Evolutionary conservation across 1,284 basidiomycete species (phyloP).

Genomic region (Ustilago trichophora): DNA sequence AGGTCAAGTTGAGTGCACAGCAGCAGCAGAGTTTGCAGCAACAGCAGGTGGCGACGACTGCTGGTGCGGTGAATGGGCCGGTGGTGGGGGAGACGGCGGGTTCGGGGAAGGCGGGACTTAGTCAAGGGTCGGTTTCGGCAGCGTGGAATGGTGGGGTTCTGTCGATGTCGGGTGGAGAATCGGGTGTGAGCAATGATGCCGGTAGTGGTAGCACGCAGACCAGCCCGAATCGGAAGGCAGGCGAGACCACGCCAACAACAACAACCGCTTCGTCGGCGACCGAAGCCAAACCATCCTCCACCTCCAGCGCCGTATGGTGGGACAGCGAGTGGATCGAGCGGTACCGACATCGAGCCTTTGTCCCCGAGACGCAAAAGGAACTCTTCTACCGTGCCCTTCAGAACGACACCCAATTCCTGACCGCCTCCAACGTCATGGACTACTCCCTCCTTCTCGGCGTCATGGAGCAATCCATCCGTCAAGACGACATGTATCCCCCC

Average conservation of each 20-base stretch:
- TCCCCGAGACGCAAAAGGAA: conserved; percentile 52
- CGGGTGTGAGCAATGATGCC: not conserved
- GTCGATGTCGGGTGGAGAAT: not conserved
- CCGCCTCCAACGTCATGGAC: conserved; percentile 60
- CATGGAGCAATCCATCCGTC: conserved; percentile 35
- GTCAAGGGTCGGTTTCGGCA: conserved; percentile 22
- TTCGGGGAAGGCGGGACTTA: conserved; percentile 13
- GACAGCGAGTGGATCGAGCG: conserved; percentile 52
- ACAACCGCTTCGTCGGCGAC: no score
- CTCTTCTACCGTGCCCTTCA: conserved; percentile 48
- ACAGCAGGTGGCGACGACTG: conserved; percentile 1
- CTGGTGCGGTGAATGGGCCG: conserved; percentile 12
- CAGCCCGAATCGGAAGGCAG: conserved; percentile 8
- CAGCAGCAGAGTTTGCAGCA: no score
- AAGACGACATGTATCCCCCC: conserved; percentile 37
- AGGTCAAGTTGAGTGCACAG: conserved; percentile 44
- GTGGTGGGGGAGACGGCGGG: conserved; percentile 27
- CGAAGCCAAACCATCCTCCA: conserved; percentile 10
- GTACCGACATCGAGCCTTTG: conserved; percentile 49
- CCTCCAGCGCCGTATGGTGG: conserved; percentile 46
- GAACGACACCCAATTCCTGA: conserved; percentile 58
- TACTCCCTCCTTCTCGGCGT: conserved; percentile 62
- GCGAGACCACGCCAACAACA: no score
- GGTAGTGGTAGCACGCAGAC: no score
- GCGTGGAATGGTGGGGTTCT: conserved; percentile 20